Conservation (phyloP, 371 early-diverging fungal genomes). For the Haplosporangium sp. region DNA sequence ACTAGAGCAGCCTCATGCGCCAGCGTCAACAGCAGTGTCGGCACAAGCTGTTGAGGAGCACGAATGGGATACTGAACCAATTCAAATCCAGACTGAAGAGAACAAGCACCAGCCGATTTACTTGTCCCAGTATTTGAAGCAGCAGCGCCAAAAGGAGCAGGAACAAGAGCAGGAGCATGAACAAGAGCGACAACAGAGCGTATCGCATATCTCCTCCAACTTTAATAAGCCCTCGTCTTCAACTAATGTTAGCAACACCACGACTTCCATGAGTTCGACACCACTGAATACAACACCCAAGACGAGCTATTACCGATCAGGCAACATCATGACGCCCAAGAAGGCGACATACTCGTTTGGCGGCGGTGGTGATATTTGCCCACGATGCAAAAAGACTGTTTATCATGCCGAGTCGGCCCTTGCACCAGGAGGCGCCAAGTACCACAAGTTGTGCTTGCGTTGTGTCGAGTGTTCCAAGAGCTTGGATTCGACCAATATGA, state of each 20-base stretch:
- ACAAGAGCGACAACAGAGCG: conserved; percentile 29
- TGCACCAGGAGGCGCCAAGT: conserved; percentile 41
- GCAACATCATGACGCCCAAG: conserved; percentile 36
- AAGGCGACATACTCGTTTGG: conserved; percentile 24
- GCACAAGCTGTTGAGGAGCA: conserved; percentile 30
- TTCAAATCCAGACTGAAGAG: conserved; percentile 7
- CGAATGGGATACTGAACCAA: conserved; percentile 43
- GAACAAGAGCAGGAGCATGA: conserved; percentile 6
- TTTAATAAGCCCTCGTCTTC: conserved; percentile 16
- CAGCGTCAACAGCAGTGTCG: neutral
- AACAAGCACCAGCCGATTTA: conserved; percentile 21
- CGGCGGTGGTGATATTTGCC: conserved; percentile 50
- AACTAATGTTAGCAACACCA: neutral
- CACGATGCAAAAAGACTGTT: conserved; percentile 46
- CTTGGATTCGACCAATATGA: conserved; percentile 47
- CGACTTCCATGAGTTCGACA: neutral
- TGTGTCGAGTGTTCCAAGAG: conserved; percentile 51
- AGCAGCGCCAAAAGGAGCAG: conserved; percentile 21
- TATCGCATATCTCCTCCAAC: conserved; percentile 27
- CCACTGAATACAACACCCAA: conserved; percentile 14
- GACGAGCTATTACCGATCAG: conserved; percentile 38
- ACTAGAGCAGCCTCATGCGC: neutral
- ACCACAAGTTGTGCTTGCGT: conserved; percentile 47
- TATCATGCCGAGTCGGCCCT: conserved; percentile 49
- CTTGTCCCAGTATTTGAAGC: conserved; percentile 26